Evolutionary conservation across 805 yeast species (phyloP).

Genomic region (Cyberlindnera mrakii): DNA sequence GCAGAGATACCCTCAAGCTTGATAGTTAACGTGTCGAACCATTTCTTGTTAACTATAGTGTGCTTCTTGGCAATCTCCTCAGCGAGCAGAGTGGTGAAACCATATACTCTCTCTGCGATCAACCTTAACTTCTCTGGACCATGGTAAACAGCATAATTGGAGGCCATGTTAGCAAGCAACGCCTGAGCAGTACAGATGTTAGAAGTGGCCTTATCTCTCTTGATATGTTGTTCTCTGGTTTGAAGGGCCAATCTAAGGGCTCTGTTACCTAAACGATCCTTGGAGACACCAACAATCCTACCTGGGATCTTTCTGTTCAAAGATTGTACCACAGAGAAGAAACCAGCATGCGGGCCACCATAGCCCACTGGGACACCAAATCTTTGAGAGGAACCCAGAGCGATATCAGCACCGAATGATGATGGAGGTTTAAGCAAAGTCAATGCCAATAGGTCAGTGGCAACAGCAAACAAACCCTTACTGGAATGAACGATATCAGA

Average conservation of each 20-base stretch:
- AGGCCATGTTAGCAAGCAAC: constrained; percentile 87
- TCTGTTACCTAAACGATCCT: constrained; percentile 84
- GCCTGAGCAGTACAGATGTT: constrained; percentile 99
- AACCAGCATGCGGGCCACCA: constrained; percentile 99
- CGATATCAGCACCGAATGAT: constrained; percentile 86
- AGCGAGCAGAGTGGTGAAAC: constrained; percentile 70
- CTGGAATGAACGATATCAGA: constrained; percentile 61
- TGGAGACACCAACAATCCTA: constrained; percentile 86
- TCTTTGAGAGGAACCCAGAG: constrained; percentile 87
- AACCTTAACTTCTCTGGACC: constrained; percentile 81
- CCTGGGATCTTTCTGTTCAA: constrained; percentile 94
- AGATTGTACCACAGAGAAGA: constrained; percentile 78
- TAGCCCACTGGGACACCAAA: constrained; percentile 97
- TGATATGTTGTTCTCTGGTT: constrained; percentile 97
- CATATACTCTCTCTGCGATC: constrained; percentile 74
- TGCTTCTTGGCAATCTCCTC: constrained; percentile 42
- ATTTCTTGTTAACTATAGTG: constrained; percentile 48
- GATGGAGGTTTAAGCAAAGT: constrained; percentile 82
- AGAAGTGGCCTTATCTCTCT: constrained; percentile 95
- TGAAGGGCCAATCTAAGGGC: constrained; percentile 92
- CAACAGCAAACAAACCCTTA: constrained; percentile 76
- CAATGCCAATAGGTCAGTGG: constrained; percentile 88
- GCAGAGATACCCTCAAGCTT: constrained; percentile 45
- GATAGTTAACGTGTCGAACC: constrained; percentile 86
- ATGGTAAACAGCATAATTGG: constrained; percentile 94